A percentile compares a stretch with the other conserved stretches of the same genome.
These are phyloP conservation scores for Santalum album DNA, from an alignment of 164 flowering plant species.

Conservation along the genomic window DNA sequence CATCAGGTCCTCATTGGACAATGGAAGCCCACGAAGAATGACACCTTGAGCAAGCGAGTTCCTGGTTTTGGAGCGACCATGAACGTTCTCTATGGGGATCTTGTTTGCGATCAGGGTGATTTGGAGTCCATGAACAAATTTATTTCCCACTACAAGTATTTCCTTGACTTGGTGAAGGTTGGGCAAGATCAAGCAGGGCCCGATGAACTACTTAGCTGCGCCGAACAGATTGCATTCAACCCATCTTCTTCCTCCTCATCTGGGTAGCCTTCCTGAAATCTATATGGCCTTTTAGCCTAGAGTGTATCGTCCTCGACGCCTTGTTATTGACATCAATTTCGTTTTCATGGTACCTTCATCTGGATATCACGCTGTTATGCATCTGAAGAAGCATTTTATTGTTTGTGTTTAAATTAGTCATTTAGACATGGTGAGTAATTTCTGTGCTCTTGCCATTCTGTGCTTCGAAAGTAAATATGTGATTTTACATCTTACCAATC, in stretches of 20 bases:
- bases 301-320: too few relatives aligned
- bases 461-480: too few relatives aligned
- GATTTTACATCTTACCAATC: too few relatives aligned
- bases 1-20: constrained; percentile 68
- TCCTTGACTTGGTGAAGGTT: constrained; percentile 74
- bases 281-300: too few relatives aligned
- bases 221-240: constrained; percentile 60
- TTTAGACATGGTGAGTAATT: too few relatives aligned
- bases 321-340: too few relatives aligned
- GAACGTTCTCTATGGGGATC: constrained; percentile 73
- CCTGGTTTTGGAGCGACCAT: constrained; percentile 88
- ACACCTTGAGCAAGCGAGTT: constrained; percentile 56
- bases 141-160: constrained; percentile 63
- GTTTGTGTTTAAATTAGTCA: too few relatives aligned
- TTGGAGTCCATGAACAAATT: constrained; percentile 62
- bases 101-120: constrained; percentile 63
- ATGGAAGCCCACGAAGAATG: constrained; percentile 92
- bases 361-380: too few relatives aligned
- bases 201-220: constrained; percentile 49
- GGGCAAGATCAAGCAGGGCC: constrained; percentile 68
- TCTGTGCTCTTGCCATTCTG: too few relatives aligned
- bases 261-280: constrained; percentile 7
- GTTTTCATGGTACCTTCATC: too few relatives aligned
- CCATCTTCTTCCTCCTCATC: constrained; percentile 26
- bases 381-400: too few relatives aligned